Conservation (phyloP, 176 grass and related monocot genomes). For the Carex myosuroides region DNA sequence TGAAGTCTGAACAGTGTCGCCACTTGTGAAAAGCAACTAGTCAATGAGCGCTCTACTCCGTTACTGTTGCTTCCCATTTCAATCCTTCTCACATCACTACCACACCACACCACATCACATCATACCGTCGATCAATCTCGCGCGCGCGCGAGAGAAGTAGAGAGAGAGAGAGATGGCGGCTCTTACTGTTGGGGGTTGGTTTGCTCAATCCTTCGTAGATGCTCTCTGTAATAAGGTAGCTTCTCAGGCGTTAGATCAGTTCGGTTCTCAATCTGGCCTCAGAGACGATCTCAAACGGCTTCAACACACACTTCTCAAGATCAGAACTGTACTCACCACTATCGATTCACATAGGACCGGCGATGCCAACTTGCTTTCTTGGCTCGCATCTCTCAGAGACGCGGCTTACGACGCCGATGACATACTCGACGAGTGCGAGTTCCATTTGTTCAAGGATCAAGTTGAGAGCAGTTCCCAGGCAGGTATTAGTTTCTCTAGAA, state of each 20-base stretch:
- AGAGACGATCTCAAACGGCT: constrained; percentile 10
- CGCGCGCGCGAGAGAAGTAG: too few relatives aligned
- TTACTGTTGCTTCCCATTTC: too few relatives aligned
- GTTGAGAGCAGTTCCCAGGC: neutral
- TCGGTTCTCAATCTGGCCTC: neutral
- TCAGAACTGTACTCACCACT: constrained; percentile 2
- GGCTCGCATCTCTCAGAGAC: constrained; percentile 8
- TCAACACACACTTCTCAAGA: constrained; percentile 3
- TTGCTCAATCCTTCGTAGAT: constrained; percentile 13
- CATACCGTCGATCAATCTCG: too few relatives aligned
- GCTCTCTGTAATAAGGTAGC: constrained; percentile 1
- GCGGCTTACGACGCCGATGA: constrained; percentile 6
- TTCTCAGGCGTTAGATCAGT: constrained; percentile 2
- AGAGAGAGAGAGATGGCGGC: constrained; percentile 1
- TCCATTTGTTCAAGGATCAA: neutral
- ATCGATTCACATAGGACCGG: neutral
- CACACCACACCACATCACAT: too few relatives aligned
- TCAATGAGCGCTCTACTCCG: too few relatives aligned
- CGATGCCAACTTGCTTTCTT: neutral
- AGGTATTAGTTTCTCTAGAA: constrained; percentile 2
- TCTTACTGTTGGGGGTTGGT: constrained; percentile 12
- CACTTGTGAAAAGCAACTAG: neutral
- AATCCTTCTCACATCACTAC: too few relatives aligned
- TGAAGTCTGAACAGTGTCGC: neutral
- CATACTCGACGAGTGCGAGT: neutral